Conservation (phyloP, 1,139 yeast genomes). For the Geotrichum australiense region DNA sequence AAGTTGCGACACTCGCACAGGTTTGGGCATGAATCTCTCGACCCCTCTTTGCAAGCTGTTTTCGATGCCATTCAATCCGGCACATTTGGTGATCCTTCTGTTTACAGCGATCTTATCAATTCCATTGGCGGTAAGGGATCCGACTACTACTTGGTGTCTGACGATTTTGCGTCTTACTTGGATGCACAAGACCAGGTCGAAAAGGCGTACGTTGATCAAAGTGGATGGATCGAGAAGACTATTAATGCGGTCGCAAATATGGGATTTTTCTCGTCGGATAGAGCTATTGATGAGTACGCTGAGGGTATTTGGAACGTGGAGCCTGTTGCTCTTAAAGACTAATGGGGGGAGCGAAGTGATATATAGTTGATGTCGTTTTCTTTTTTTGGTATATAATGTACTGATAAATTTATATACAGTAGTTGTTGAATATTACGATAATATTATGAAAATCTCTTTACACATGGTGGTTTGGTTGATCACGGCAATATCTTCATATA, state of each 20-base stretch:
- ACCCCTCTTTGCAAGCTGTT: slow-evolving; percentile 55
- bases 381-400: slow-evolving; percentile 18
- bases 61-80: slow-evolving; percentile 65
- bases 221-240: slow-evolving; percentile 68
- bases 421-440: neutral
- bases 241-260: slow-evolving; percentile 81
- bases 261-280: slow-evolving; percentile 89
- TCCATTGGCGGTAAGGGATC: slow-evolving; percentile 52
- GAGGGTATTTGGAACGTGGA: slow-evolving; percentile 91
- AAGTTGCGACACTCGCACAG: slow-evolving; percentile 72
- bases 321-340: slow-evolving; percentile 37
- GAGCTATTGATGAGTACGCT: slow-evolving; percentile 89
- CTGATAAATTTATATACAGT: neutral
- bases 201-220: slow-evolving; percentile 57
- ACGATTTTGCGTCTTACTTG: slow-evolving; percentile 80
- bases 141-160: slow-evolving; percentile 79
- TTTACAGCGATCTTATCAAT: slow-evolving; percentile 62
- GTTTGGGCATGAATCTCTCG: slow-evolving; percentile 41
- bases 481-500: too few species aligned
- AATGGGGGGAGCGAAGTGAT: slow-evolving; percentile 3
- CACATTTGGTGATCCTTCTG: slow-evolving; percentile 61
- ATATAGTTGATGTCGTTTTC: too few species aligned
- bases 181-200: slow-evolving; percentile 76
- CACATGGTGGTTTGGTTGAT: too few species aligned
- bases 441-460: neutral